phyloP scores from a whole-genome alignment of 2,329 filamentous ascomycete genomes.

The Celoporthe dispersa region DNA sequence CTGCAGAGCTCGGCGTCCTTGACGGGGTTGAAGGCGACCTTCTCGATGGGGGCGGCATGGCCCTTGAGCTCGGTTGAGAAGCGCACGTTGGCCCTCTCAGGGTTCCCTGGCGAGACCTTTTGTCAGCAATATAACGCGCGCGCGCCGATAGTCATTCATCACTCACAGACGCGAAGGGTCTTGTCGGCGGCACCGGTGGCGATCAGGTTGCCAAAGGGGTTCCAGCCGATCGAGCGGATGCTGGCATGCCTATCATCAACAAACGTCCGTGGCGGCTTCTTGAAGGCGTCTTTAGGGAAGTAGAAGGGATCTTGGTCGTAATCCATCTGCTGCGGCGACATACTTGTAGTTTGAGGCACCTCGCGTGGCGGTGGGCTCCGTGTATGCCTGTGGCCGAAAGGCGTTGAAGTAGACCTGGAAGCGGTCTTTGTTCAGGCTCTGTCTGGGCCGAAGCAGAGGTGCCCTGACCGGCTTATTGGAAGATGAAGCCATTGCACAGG shows the following conservation, averaged over 20 bases:
- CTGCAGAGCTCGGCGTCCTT: slow-evolving; percentile 79
- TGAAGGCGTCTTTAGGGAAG: slow-evolving; percentile 34
- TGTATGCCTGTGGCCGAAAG: slow-evolving; percentile 73
- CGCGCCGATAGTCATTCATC: too few species aligned
- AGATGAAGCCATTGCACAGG: slow-evolving; percentile 13
- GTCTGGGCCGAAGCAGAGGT: slow-evolving; percentile 51
- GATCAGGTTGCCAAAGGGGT: slow-evolving; percentile 79
- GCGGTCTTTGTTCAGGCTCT: slow-evolving; percentile 68
- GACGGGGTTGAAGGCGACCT: slow-evolving; percentile 77
- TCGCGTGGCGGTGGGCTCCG: slow-evolving; percentile 60
- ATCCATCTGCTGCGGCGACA: slow-evolving; percentile 36
- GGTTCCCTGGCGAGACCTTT: slow-evolving; percentile 63
- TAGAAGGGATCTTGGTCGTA: slow-evolving; percentile 22
- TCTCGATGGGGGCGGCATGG: slow-evolving; percentile 68
- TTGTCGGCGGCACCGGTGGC: slow-evolving; percentile 78
- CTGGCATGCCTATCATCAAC: slow-evolving; percentile 43
- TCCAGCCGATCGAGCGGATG: slow-evolving; percentile 85
- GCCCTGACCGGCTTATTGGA: slow-evolving; percentile 36
- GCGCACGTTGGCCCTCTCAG: slow-evolving; percentile 73
- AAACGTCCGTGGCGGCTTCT: not conserved
- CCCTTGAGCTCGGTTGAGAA: slow-evolving; percentile 77
- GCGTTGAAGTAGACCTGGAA: slow-evolving; percentile 70
- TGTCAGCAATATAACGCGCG: not conserved
- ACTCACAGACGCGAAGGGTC: slow-evolving; percentile 73
- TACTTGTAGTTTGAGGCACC: slow-evolving; percentile 62